These are phyloP conservation scores for Crithidia fasciculata DNA, from an alignment of 208 protist genomes.

Conservation along the genomic window DNA sequence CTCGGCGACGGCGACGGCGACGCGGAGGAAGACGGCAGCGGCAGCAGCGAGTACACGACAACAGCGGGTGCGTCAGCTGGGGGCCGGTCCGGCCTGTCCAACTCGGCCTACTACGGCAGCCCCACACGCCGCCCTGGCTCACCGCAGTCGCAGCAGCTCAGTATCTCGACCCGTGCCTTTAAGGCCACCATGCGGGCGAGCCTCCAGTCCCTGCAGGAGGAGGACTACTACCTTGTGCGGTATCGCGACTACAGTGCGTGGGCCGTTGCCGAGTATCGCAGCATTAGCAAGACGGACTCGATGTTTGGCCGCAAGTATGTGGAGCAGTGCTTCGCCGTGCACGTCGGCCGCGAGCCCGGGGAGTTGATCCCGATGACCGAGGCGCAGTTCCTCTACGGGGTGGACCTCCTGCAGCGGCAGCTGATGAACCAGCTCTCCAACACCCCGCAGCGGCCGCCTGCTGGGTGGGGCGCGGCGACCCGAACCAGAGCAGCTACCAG, in stretches of 20 bases:
- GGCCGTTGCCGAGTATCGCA: conserved; percentile 58
- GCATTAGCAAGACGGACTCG: conserved; percentile 62
- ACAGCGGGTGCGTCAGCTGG: background rate
- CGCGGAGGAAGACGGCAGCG: background rate
- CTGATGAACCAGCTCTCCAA: conserved; percentile 57
- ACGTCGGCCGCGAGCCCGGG: conserved; percentile 77
- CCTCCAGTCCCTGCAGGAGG: conserved; percentile 72
- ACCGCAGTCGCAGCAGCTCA: conserved; percentile 25
- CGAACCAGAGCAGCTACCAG: conserved; percentile 42
- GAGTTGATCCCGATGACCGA: conserved; percentile 82
- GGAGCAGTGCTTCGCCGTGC: conserved; percentile 86
- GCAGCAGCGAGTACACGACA: conserved; percentile 4
- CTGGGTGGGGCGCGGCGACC: conserved; percentile 22
- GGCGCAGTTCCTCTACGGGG: conserved; percentile 77
- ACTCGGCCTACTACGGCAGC: background rate
- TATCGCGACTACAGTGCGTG: conserved; percentile 87
- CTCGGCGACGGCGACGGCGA: conserved; percentile 38
- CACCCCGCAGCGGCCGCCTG: conserved; percentile 23
- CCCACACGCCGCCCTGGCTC: background rate
- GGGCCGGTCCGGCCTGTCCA: background rate
- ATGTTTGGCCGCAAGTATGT: conserved; percentile 76
- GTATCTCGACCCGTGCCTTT: conserved; percentile 55
- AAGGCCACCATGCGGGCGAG: conserved; percentile 60
- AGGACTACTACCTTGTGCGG: conserved; percentile 85
- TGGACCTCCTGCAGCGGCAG: conserved; percentile 77